phyloP scores from a whole-genome alignment of 2,329 filamentous ascomycete species.

The Pseudocercospora cruenta region DNA sequence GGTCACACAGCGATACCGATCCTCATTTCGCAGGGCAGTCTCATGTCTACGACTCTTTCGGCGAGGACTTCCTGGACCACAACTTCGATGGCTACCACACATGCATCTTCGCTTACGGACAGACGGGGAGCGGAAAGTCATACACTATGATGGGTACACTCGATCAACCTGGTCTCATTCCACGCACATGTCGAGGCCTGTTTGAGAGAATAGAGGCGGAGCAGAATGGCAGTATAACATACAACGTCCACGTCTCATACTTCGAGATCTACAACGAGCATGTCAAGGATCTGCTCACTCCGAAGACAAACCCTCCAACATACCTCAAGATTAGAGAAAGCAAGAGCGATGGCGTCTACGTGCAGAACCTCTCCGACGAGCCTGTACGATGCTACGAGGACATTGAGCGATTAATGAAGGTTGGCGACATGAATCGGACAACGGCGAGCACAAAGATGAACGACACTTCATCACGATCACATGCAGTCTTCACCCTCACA shows the following conservation, averaged over 20 bases:
- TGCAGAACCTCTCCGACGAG: slow-evolving; percentile 93
- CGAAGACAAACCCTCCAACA: slow-evolving; percentile 76
- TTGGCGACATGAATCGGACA: slow-evolving; percentile 84
- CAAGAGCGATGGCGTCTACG: slow-evolving; percentile 91
- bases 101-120: slow-evolving; percentile 97
- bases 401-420: slow-evolving; percentile 87
- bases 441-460: slow-evolving; percentile 98
- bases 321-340: slow-evolving; percentile 98
- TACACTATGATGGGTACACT: slow-evolving; percentile 96
- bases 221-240: slow-evolving; percentile 88
- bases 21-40: slow-evolving; percentile 89
- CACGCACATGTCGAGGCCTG: slow-evolving; percentile 90
- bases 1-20: slow-evolving; percentile 82
- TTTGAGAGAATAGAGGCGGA: slow-evolving; percentile 89
- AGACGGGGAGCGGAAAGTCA: slow-evolving; percentile 96
- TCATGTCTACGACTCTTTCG: slow-evolving; percentile 90
- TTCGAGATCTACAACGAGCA: slow-evolving; percentile 99
- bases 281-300: slow-evolving; percentile 87
- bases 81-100: slow-evolving; percentile 99
- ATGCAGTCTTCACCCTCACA: slow-evolving; percentile 97
- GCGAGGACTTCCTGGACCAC: slow-evolving; percentile 96
- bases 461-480: slow-evolving; percentile 93
- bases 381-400: slow-evolving; percentile 85
- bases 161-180: slow-evolving; percentile 87
- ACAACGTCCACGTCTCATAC: slow-evolving; percentile 96